Evolutionary conservation across 202 grass and related monocot genomes (phyloP).

Genomic region (Carex sylvatica): DNA sequence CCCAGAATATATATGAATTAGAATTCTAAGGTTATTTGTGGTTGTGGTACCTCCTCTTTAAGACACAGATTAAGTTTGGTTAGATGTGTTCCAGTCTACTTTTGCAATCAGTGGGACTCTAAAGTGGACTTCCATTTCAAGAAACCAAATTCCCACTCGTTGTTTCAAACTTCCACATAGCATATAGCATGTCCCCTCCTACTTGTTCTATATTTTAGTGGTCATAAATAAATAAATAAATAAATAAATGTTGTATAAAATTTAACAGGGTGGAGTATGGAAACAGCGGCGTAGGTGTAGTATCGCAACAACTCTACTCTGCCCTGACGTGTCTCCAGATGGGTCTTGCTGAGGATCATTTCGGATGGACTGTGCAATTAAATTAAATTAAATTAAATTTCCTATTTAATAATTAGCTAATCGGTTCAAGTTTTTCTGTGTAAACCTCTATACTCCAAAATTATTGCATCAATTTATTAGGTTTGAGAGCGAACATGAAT

Average conservation of each 20-base stretch:
- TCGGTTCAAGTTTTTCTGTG: neutral
- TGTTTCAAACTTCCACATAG: no score
- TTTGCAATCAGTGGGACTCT: no score
- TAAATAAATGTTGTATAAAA: constrained; percentile 7
- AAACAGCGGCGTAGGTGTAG: constrained; percentile 47
- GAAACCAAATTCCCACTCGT: no score
- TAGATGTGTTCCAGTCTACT: no score
- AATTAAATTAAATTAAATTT: constrained; percentile 41
- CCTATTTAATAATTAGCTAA: neutral
- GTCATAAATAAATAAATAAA: neutral
- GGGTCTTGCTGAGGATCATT: constrained; percentile 50
- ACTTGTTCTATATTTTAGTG: neutral
- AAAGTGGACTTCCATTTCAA: no score
- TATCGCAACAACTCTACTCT: constrained; percentile 71
- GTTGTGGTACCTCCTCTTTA: no score
- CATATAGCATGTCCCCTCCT: no score
- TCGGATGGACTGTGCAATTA: constrained; percentile 59
- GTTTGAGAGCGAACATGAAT: neutral
- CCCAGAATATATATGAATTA: neutral
- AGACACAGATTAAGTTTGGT: no score
- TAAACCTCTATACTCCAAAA: neutral
- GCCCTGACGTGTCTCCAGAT: constrained; percentile 61
- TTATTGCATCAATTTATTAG: neutral
- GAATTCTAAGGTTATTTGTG: neutral
- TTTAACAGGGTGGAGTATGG: constrained; percentile 72